Percentiles rank a stretch among this genome's conserved stretches.
Conservation (phyloP, 129 eudicot species). For the Deinandra increscens region DNA sequence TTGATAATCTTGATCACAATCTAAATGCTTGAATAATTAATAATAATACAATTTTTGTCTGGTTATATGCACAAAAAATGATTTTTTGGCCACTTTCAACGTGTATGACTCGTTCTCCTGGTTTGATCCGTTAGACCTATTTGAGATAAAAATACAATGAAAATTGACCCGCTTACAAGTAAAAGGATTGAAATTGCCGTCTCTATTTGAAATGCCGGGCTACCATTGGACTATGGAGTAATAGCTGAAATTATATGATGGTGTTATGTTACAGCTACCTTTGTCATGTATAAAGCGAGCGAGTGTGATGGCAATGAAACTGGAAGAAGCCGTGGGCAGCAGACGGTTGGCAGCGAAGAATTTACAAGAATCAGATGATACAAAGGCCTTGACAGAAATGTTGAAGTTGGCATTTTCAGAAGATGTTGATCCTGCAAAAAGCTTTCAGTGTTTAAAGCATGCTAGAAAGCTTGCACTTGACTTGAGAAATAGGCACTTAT, state of each 20-base stretch:
- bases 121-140: neutral
- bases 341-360: conserved; percentile 22
- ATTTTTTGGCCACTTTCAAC: neutral
- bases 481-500: conserved; percentile 37
- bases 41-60: neutral
- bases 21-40: neutral
- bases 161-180: neutral
- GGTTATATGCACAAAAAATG: neutral
- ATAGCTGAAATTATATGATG: neutral
- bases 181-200: neutral
- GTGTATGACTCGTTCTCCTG: neutral
- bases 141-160: neutral
- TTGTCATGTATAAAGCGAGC: conserved; percentile 65
- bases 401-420: conserved; percentile 40
- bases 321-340: conserved; percentile 55
- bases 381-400: conserved; percentile 20
- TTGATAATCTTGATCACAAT: neutral
- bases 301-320: conserved; percentile 61
- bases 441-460: conserved; percentile 40
- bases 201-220: neutral
- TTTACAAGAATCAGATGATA: conserved; percentile 19
- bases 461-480: conserved; percentile 57
- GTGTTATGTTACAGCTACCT: conserved; percentile 58
- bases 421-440: conserved; percentile 38
- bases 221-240: neutral